A percentile compares a stretch with the other conserved stretches of the same genome.
Evolutionary conservation across 345 rosid species (phyloP).

Genomic region (Aquilaria sinensis): DNA sequence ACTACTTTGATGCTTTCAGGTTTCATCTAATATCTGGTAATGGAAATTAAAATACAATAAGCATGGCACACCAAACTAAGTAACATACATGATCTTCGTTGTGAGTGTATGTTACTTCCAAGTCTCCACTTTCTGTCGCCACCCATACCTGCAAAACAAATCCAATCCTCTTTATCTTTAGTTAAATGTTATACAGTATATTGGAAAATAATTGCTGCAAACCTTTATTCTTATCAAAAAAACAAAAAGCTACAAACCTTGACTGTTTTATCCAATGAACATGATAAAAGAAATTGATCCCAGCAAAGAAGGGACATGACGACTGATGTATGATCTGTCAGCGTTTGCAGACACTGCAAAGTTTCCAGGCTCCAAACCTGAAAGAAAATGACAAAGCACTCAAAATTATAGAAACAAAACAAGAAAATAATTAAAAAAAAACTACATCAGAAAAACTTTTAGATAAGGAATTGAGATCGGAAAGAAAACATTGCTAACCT

Average conservation of each 20-base stretch:
- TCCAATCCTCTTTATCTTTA: background rate
- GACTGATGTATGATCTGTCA: constrained; percentile 68
- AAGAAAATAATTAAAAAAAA: background rate
- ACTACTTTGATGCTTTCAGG: no score
- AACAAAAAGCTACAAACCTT: constrained; percentile 42
- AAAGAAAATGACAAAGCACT: background rate
- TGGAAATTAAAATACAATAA: constrained; percentile 1
- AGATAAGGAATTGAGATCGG: background rate
- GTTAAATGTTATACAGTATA: background rate
- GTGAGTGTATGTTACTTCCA: constrained; percentile 93
- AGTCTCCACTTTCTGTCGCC: constrained; percentile 79
- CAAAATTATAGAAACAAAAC: background rate
- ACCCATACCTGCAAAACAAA: constrained; percentile 70
- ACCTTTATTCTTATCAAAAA: background rate
- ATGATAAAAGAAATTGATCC: constrained; percentile 96
- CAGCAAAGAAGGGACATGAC: constrained; percentile 98
- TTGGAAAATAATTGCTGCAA: background rate
- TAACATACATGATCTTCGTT: constrained; percentile 74
- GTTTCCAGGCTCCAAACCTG: constrained; percentile 93
- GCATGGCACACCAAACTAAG: constrained; percentile 3
- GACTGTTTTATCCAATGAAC: constrained; percentile 86
- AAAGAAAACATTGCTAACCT: constrained; percentile 31
- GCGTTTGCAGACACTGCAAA: constrained; percentile 84
- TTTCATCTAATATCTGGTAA: background rate
- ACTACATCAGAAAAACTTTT: background rate